These are phyloP conservation scores for Coniochaeta sp. DNA, from an alignment of 2,329 filamentous ascomycete species.

Conservation along the genomic window DNA sequence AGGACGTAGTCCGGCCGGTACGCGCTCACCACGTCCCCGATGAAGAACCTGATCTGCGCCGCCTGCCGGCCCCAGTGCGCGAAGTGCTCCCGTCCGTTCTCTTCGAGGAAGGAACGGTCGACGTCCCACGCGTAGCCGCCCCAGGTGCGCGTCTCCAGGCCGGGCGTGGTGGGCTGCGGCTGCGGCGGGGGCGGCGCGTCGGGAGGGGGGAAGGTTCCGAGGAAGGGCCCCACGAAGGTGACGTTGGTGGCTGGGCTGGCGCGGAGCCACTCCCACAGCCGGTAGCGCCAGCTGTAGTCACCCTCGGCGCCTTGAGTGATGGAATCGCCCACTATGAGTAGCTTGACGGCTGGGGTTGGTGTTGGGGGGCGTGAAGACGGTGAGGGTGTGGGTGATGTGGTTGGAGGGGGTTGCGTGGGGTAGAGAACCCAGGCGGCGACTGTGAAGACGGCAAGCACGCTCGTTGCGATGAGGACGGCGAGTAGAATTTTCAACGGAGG, in stretches of 20 bases:
- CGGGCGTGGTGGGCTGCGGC: constrained; percentile 3
- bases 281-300: constrained; percentile 34
- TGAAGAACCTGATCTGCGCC: constrained; percentile 18
- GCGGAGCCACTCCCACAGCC: constrained; percentile 31
- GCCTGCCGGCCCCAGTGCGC: constrained; percentile 25
- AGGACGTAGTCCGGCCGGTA: constrained; percentile 25
- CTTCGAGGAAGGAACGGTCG: constrained; percentile 14
- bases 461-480: neutral
- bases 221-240: constrained; percentile 27
- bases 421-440: neutral
- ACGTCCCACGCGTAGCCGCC: constrained; percentile 24
- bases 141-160: constrained; percentile 1
- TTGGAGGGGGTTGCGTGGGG: neutral
- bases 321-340: constrained; percentile 30
- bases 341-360: constrained; percentile 3
- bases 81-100: constrained; percentile 20
- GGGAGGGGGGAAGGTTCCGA: constrained; percentile 20
- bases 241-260: constrained; percentile 19
- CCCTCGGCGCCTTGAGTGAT: constrained; percentile 30
- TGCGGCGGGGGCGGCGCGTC: constrained; percentile 7
- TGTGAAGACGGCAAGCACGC: neutral
- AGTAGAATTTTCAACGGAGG: neutral
- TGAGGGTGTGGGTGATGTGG: neutral
- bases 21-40: constrained; percentile 18
- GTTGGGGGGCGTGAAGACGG: neutral